Evolutionary conservation across 768 basidiomycete genomes (phyloP).

Genomic region (Tricholoma terreum): DNA sequence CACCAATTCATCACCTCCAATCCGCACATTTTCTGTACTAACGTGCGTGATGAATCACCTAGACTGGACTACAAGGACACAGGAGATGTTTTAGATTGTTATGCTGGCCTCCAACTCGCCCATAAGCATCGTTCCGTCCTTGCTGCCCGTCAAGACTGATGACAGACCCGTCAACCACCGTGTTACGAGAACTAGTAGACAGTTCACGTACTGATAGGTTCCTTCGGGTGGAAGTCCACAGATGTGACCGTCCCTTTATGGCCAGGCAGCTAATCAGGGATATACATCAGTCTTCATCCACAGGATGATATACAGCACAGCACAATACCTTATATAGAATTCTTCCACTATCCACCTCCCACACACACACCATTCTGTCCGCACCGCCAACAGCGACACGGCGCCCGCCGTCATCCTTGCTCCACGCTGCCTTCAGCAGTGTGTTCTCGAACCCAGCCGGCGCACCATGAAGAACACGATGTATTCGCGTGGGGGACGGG

Average conservation of each 20-base stretch:
- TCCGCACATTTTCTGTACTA: no score
- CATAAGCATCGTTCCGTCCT: conserved; percentile 88
- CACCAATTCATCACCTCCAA: no score
- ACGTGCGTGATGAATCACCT: background rate
- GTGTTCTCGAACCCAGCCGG: conserved; percentile 94
- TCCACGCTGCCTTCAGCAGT: conserved; percentile 84
- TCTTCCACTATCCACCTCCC: conserved; percentile 79
- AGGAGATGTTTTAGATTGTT: conserved; percentile 31
- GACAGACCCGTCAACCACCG: background rate
- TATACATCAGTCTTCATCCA: background rate
- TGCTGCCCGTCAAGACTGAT: conserved; percentile 86
- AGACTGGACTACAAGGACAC: background rate
- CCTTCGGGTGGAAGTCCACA: conserved; percentile 96
- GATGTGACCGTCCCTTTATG: conserved; percentile 95
- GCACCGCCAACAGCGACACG: conserved; percentile 88
- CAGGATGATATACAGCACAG: background rate
- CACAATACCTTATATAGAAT: conserved; percentile 71
- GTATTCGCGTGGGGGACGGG: conserved; percentile 74
- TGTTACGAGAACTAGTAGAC: background rate
- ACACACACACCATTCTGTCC: conserved; percentile 81
- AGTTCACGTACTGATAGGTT: conserved; percentile 78
- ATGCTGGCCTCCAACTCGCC: conserved; percentile 82
- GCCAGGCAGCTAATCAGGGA: conserved; percentile 67
- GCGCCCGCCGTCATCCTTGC: conserved; percentile 75
- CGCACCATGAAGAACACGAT: conserved; percentile 76